Evolutionary conservation across 1,284 basidiomycete species (phyloP).

Genomic region (Phlebopus sp.): DNA sequence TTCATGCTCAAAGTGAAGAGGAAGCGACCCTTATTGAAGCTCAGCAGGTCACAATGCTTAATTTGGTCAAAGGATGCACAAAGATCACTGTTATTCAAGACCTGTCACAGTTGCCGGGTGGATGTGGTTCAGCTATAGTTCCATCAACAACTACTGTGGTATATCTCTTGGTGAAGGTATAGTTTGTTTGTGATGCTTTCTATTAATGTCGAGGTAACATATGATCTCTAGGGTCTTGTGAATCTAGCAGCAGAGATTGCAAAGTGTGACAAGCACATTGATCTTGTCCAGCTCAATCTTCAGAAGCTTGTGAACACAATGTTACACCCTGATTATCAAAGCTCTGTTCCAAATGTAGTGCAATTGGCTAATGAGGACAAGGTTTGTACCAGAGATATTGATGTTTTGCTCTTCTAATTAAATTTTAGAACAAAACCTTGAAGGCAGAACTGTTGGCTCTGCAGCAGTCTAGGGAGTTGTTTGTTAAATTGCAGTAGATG

Average conservation of each 20-base stretch:
- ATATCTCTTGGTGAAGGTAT: conserved; percentile 81
- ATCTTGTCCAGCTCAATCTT: conserved; percentile 64
- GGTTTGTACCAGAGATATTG: conserved; percentile 45
- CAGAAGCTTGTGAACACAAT: conserved; percentile 79
- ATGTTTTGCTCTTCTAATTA: conserved; percentile 4
- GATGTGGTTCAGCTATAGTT: conserved; percentile 85
- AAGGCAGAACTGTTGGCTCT: conserved; percentile 65
- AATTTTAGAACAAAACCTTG: conserved; percentile 54
- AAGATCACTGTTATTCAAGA: conserved; percentile 59
- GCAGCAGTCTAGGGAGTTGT: conserved; percentile 58
- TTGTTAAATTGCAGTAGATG: conserved; percentile 34
- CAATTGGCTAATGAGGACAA: conserved; percentile 75
- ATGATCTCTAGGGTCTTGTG: conserved; percentile 65
- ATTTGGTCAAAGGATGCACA: conserved; percentile 90
- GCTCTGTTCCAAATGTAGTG: conserved; percentile 77
- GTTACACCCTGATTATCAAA: conserved; percentile 72
- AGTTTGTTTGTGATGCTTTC: conserved; percentile 22
- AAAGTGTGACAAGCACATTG: conserved; percentile 86
- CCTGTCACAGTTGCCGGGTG: conserved; percentile 71
- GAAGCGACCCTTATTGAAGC: conserved; percentile 67
- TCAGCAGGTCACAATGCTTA: conserved; percentile 74
- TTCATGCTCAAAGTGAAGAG: conserved; percentile 68
- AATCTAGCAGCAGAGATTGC: conserved; percentile 82
- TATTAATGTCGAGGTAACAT: not conserved
- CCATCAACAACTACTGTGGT: conserved; percentile 73